Conservation (phyloP, 2,329 filamentous ascomycete genomes). For the Neonectria coccinea region DNA sequence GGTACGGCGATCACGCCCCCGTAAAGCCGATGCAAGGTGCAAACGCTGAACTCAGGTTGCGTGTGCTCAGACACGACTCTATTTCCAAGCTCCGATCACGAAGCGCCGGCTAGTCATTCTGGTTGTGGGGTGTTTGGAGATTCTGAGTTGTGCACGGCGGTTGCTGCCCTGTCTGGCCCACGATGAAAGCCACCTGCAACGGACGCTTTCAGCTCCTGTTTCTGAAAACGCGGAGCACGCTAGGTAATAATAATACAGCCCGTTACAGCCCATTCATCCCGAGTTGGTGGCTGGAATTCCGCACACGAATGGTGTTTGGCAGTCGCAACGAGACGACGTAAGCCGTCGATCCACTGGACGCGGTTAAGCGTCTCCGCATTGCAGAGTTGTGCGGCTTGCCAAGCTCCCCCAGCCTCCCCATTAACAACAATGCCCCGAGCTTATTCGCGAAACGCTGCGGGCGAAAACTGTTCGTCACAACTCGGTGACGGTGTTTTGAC, state of each 20-base stretch:
- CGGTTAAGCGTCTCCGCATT: slow-evolving; percentile 2
- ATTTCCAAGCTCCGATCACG: slow-evolving; percentile 16
- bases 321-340: slow-evolving; percentile 6
- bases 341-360: slow-evolving; percentile 14
- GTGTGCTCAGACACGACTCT: slow-evolving; percentile 7
- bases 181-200: slow-evolving; percentile 8
- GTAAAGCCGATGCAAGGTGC: not conserved
- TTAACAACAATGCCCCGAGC: not conserved
- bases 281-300: slow-evolving; percentile 13
- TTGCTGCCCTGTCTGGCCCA: slow-evolving; percentile 12
- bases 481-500: slow-evolving; percentile 6
- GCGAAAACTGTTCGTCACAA: not conserved
- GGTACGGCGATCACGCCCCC: not conserved
- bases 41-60: slow-evolving; percentile 6
- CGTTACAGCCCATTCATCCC: slow-evolving; percentile 13
- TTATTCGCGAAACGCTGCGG: slow-evolving; percentile 2
- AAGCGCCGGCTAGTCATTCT: slow-evolving; percentile 2
- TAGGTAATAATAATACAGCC: slow-evolving; percentile 1
- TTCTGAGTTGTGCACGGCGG: slow-evolving; percentile 6
- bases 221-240: slow-evolving; percentile 5
- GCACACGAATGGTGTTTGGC: slow-evolving; percentile 25
- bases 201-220: slow-evolving; percentile 16
- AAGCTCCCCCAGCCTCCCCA: slow-evolving; percentile 27
- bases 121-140: slow-evolving; percentile 13
- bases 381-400: slow-evolving; percentile 26